Conservation (phyloP, 805 yeast genomes). For the Wickerhamiella shivajii region DNA sequence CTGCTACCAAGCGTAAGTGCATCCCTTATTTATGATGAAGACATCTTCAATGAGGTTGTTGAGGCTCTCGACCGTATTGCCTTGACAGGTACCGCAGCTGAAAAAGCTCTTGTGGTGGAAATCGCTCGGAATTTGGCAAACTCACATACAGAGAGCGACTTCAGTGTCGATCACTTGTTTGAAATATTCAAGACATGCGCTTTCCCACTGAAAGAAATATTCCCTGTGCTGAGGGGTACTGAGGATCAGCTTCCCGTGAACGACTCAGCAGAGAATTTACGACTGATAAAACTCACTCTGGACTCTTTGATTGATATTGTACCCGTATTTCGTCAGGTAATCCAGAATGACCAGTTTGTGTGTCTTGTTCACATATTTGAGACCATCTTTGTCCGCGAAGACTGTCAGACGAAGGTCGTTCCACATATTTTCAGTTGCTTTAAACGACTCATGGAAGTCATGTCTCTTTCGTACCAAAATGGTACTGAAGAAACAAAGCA, state of each 20-base stretch:
- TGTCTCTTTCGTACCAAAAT: slow-evolving; percentile 20
- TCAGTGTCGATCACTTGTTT: slow-evolving; percentile 63
- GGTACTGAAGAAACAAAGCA: slow-evolving; percentile 23
- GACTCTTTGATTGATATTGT: slow-evolving; percentile 46
- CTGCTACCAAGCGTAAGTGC: slow-evolving; percentile 44
- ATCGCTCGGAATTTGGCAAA: slow-evolving; percentile 43
- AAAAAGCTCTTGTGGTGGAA: slow-evolving; percentile 36
- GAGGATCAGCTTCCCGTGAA: not conserved
- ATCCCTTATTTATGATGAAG: slow-evolving; percentile 46
- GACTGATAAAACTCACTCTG: slow-evolving; percentile 34
- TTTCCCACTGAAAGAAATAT: slow-evolving; percentile 36
- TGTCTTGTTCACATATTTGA: slow-evolving; percentile 53
- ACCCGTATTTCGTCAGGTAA: slow-evolving; percentile 48
- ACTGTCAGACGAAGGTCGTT: slow-evolving; percentile 30
- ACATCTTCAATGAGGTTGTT: slow-evolving; percentile 57
- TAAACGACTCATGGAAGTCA: slow-evolving; percentile 30
- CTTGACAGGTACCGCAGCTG: slow-evolving; percentile 36
- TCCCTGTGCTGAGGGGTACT: slow-evolving; percentile 9
- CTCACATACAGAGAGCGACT: slow-evolving; percentile 30
- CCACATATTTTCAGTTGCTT: slow-evolving; percentile 40
- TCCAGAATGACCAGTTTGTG: slow-evolving; percentile 55
- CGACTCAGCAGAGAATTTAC: slow-evolving; percentile 1
- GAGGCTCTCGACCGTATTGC: slow-evolving; percentile 63
- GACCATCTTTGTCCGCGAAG: slow-evolving; percentile 34
- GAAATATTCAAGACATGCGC: slow-evolving; percentile 62